Percentiles rank a stretch among this genome's conserved stretches.
These are phyloP conservation scores for Pichia membranifaciens DNA, from an alignment of 805 yeast species.

Conservation along the genomic window DNA sequence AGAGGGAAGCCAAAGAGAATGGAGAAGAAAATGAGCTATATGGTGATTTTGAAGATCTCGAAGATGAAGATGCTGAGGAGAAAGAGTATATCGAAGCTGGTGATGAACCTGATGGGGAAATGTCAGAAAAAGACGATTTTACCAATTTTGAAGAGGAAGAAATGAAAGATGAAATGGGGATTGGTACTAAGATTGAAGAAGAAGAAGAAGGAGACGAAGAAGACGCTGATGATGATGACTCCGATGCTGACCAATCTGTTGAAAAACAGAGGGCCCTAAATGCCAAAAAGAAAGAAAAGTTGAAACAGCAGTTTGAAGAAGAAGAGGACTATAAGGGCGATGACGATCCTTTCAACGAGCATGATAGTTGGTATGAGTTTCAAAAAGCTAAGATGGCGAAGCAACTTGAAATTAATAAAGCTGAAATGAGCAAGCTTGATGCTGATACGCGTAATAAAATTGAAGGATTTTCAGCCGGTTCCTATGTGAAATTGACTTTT, in stretches of 20 bases:
- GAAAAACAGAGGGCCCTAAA: constrained; percentile 75
- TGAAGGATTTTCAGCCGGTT: constrained; percentile 91
- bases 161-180: constrained; percentile 34
- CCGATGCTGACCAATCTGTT: constrained; percentile 42
- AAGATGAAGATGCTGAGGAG: constrained; percentile 33
- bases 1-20: constrained; percentile 26
- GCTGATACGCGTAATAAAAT: constrained; percentile 68
- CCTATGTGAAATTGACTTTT: constrained; percentile 86
- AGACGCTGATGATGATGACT: constrained; percentile 37
- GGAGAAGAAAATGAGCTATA: constrained; percentile 14
- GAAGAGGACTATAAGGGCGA: constrained; percentile 76
- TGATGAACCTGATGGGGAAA: constrained; percentile 49
- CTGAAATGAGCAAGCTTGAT: constrained; percentile 70
- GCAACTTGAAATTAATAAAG: constrained; percentile 88
- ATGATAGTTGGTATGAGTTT: constrained; percentile 95
- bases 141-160: constrained; percentile 53
- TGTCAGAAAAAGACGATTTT: constrained; percentile 39
- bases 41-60: constrained; percentile 36
- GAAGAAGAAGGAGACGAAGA: constrained; percentile 33
- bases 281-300: constrained; percentile 84
- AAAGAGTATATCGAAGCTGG: constrained; percentile 24
- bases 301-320: constrained; percentile 84
- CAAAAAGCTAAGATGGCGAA: constrained; percentile 97
- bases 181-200: constrained; percentile 28
- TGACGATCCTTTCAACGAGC: constrained; percentile 58